Conservation (phyloP, 2,329 filamentous ascomycete genomes). For the Pezizomycotina sp. region DNA sequence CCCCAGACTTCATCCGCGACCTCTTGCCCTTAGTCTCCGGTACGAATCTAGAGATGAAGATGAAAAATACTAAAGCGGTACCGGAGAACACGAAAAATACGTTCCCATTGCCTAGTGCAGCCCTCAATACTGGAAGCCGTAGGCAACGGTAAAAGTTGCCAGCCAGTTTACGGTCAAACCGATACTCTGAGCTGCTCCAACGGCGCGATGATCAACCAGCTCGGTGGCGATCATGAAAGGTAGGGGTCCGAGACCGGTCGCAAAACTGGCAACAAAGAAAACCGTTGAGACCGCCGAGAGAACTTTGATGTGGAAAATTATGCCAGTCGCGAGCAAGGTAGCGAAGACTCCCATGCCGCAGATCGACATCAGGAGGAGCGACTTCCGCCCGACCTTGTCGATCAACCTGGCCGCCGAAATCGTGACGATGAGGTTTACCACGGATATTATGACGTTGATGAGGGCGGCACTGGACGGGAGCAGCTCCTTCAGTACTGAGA, state of each 20-base stretch:
- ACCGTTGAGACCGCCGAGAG: constrained; percentile 69
- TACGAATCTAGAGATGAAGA: constrained; percentile 57
- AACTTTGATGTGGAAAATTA: constrained; percentile 53
- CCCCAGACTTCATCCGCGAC: constrained; percentile 17
- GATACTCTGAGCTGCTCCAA: constrained; percentile 81
- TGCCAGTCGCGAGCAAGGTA: constrained; percentile 61
- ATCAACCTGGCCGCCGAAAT: constrained; percentile 65
- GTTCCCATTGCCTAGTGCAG: constrained; percentile 60
- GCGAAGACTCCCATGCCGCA: constrained; percentile 68
- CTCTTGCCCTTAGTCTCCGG: constrained; percentile 72
- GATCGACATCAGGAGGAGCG: constrained; percentile 66
- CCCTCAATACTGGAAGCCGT: constrained; percentile 78
- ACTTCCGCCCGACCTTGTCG: constrained; percentile 75
- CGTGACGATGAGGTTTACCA: constrained; percentile 72
- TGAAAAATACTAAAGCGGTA: constrained; percentile 49
- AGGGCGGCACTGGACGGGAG: constrained; percentile 66
- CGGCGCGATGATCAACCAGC: constrained; percentile 74
- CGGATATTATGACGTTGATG: constrained; percentile 73
- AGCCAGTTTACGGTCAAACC: constrained; percentile 74
- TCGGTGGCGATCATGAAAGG: constrained; percentile 90
- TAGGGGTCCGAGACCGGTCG: constrained; percentile 76
- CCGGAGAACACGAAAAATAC: constrained; percentile 85
- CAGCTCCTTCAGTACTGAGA: constrained; percentile 66
- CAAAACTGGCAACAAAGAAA: constrained; percentile 77
- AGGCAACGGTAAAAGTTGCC: constrained; percentile 80